Base-by-base conservation (phyloP, 805 yeast genomes). In the Candida broadrunensis region DNA sequence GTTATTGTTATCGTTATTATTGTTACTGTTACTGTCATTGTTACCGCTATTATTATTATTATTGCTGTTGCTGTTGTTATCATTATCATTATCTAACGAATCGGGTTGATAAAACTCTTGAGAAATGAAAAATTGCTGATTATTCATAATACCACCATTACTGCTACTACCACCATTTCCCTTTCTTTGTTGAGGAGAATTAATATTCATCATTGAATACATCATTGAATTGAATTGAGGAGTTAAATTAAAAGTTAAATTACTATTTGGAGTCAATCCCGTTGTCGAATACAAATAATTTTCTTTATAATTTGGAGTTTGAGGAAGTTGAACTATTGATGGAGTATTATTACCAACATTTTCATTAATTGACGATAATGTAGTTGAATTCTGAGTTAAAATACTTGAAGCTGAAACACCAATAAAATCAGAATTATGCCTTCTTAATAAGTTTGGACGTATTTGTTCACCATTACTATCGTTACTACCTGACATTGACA, bases 191-290 rank as follows among this genome's bases (percentile, higher is more conserved):
- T 53, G 64, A 4, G 71, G 72, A 13, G 67, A 60, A 44, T 58
- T 59, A 44, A 58, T 39, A 42, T 45, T 56, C 60, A 62, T 58
- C 53, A 62, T 56, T 19, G 66, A 56, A 47, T 65, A 58, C 70
- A 67, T 67, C 58, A 67, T 54, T 12, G 68, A 52, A 49, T 65
- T 66, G 55, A 67, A 63, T 44, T 63, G 71, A 5, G 73, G 72
- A 13, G 72, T 67, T 41, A 65, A 56, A 48, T 62, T 65, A 49
- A 56, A 63, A 1, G 55, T 47, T 43, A 60, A 45, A 23, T 38
- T 41, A 25, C 44, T 40, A 25, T 44, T 40, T 4, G 69, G 69
- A 1, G 69, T 63, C 27, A 61, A 51, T 4, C 68, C 68, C 13
- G 61, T 57, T 14, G 53, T 41, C 3, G 52, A 21, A 14, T 47